A percentile compares a stretch with the other conserved stretches of the same genome.
Conservation (phyloP, 2,329 filamentous ascomycete species). For the Colletotrichum tofieldiae region DNA sequence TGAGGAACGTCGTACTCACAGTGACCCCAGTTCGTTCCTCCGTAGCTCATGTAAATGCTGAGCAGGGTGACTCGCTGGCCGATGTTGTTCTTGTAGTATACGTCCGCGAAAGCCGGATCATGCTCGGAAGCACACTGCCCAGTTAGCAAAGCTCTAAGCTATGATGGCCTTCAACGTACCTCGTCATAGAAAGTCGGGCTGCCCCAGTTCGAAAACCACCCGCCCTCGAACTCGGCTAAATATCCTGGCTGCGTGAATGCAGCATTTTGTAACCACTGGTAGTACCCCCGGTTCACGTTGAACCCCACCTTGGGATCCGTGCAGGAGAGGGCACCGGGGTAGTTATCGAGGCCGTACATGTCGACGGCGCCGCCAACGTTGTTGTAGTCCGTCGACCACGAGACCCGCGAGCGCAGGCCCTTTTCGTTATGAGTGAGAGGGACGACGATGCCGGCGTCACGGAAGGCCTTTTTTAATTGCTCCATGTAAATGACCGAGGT, state of each 20-base stretch:
- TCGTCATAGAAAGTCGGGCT: conserved; percentile 65
- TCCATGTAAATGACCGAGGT: conserved; percentile 54
- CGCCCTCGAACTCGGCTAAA: conserved; percentile 68
- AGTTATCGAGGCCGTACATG: conserved; percentile 72
- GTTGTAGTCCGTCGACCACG: conserved; percentile 70
- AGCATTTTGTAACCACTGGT: conserved; percentile 71
- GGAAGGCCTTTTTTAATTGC: conserved; percentile 75
- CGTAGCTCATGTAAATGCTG: conserved; percentile 84
- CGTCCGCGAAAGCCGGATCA: conserved; percentile 80
- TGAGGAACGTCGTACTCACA: conserved; percentile 1
- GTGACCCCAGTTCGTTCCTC: conserved; percentile 89
- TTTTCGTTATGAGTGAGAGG: conserved; percentile 85
- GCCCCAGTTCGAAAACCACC: conserved; percentile 69
- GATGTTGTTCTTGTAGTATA: conserved; percentile 85
- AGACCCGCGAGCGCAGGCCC: conserved; percentile 48
- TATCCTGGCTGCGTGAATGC: conserved; percentile 68
- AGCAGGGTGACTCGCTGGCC: conserved; percentile 77
- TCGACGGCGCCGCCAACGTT: conserved; percentile 66
- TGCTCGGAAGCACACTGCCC: conserved; percentile 74
- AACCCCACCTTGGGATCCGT: conserved; percentile 65
- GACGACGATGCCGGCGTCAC: conserved; percentile 78
- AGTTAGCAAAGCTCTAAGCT: conserved; percentile 62
- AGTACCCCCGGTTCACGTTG: conserved; percentile 63
- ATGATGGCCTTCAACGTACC: conserved; percentile 29
- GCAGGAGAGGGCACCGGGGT: conserved; percentile 74